These are phyloP conservation scores for Sungouiella blattae DNA, from an alignment of 805 yeast genomes.

Conservation along the genomic window DNA sequence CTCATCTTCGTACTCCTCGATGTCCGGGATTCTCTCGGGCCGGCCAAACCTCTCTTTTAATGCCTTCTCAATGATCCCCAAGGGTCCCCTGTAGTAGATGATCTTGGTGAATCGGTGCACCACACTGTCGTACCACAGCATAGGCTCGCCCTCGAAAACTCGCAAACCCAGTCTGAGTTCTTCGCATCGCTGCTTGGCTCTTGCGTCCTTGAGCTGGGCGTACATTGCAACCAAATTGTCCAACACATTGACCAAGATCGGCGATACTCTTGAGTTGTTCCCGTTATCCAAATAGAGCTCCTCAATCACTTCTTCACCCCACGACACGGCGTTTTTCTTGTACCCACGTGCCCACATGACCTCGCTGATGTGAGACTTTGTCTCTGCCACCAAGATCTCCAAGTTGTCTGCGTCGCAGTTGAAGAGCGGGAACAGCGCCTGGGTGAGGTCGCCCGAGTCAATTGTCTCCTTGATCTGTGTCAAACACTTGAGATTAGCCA, in stretches of 20 bases:
- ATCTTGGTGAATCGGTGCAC: slow-evolving; percentile 34
- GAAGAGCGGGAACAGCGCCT: slow-evolving; percentile 33
- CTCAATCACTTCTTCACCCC: slow-evolving; percentile 42
- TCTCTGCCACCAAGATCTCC: slow-evolving; percentile 26
- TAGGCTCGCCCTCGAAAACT: slow-evolving; percentile 22
- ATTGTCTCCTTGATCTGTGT: slow-evolving; percentile 17
- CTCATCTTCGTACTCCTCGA: slow-evolving; percentile 42
- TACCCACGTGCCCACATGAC: slow-evolving; percentile 40
- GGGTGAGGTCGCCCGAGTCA: slow-evolving; percentile 16
- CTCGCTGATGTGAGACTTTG: slow-evolving; percentile 38
- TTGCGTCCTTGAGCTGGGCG: slow-evolving; percentile 18
- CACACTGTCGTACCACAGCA: slow-evolving; percentile 32
- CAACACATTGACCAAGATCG: slow-evolving; percentile 29
- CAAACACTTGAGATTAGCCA: slow-evolving; percentile 30
- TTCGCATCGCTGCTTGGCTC: slow-evolving; percentile 25
- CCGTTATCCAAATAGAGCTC: slow-evolving; percentile 30
- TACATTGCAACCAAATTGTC: slow-evolving; percentile 34
- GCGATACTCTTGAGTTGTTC: slow-evolving; percentile 22
- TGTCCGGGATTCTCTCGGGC: slow-evolving; percentile 29
- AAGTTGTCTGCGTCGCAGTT: slow-evolving; percentile 30
- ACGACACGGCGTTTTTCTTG: slow-evolving; percentile 34
- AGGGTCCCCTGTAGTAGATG: slow-evolving; percentile 39
- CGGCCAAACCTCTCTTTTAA: slow-evolving; percentile 37
- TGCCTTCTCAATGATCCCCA: slow-evolving; percentile 40
- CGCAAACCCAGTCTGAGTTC: slow-evolving; percentile 22